Conservation (phyloP, 495 filamentous ascomycete genomes). For the Penicillium herquei region DNA sequence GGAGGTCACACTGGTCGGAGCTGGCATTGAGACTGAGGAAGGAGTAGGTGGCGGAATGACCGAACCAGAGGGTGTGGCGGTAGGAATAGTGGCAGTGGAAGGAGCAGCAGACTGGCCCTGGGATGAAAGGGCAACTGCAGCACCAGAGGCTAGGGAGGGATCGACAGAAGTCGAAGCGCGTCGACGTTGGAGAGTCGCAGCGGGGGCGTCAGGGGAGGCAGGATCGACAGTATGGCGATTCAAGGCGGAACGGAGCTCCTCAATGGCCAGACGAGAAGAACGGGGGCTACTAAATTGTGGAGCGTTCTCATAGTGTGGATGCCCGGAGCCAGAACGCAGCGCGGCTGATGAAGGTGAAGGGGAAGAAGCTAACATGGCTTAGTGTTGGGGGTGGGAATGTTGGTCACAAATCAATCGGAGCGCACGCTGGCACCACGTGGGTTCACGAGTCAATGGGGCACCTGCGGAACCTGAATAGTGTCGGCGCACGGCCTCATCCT, state of each 20-base stretch:
- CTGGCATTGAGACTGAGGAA: slow-evolving; percentile 38
- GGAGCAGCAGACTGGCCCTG: slow-evolving; percentile 20
- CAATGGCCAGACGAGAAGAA: slow-evolving; percentile 45
- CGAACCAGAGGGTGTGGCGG: slow-evolving; percentile 19
- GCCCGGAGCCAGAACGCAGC: slow-evolving; percentile 28
- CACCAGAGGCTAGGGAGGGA: slow-evolving; percentile 10
- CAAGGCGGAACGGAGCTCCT: slow-evolving; percentile 48
- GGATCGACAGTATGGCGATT: slow-evolving; percentile 45
- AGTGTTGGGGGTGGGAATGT: slow-evolving; percentile 18
- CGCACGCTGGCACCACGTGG: slow-evolving; percentile 44
- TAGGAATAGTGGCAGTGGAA: slow-evolving; percentile 14
- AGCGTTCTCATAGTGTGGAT: slow-evolving; percentile 38
- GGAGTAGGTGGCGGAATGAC: slow-evolving; percentile 24
- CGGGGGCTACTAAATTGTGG: slow-evolving; percentile 38
- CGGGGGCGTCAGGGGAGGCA: slow-evolving; percentile 38
- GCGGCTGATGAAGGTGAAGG: slow-evolving; percentile 44
- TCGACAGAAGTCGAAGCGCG: slow-evolving; percentile 42
- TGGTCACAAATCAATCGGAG: slow-evolving; percentile 20
- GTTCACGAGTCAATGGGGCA: slow-evolving; percentile 43
- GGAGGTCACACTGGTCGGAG: slow-evolving; percentile 35
- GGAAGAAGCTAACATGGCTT: slow-evolving; percentile 49
- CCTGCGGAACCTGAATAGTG: slow-evolving; percentile 32
- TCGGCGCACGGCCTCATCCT: slow-evolving; percentile 31
- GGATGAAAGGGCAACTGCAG: slow-evolving; percentile 23
- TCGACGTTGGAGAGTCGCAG: slow-evolving; percentile 32